Evolutionary conservation across 805 yeast genomes (phyloP).

Genomic region (Kurtzmaniella cleridarum): DNA sequence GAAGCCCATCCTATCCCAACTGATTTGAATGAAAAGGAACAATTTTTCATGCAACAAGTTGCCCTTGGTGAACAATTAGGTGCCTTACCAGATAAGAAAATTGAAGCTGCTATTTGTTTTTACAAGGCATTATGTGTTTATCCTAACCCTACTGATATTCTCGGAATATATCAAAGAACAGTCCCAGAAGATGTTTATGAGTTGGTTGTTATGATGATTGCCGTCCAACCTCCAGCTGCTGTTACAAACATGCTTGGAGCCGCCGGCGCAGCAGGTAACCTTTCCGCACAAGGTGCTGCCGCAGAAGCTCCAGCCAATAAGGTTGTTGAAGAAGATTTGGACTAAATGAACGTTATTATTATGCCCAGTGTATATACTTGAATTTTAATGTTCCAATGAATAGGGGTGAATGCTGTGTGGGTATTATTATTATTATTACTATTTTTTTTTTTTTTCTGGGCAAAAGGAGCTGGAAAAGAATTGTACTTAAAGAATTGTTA

Average conservation of each 20-base stretch:
- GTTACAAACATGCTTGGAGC: conserved; percentile 62
- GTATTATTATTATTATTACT: too few species aligned
- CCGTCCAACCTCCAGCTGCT: conserved; percentile 81
- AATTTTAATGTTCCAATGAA: too few species aligned
- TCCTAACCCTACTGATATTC: conserved; percentile 90
- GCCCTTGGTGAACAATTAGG: conserved; percentile 81
- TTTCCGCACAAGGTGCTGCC: conserved; percentile 6
- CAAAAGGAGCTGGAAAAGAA: too few species aligned
- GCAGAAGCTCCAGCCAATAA: conserved; percentile 8
- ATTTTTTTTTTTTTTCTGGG: too few species aligned
- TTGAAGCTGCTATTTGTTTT: conserved; percentile 84
- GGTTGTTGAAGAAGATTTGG: conserved; percentile 30
- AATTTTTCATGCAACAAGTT: conserved; percentile 76
- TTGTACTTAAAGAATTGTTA: too few species aligned
- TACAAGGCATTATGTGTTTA: conserved; percentile 91
- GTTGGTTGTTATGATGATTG: conserved; percentile 80
- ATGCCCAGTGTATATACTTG: too few species aligned
- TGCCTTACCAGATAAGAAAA: conserved; percentile 57
- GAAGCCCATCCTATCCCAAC: conserved; percentile 70
- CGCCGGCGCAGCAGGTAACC: conserved; percentile 16
- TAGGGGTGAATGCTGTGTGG: too few species aligned
- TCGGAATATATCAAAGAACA: conserved; percentile 84
- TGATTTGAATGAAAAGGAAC: conserved; percentile 64
- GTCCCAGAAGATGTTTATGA: conserved; percentile 81
- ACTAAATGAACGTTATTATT: conserved; percentile 10